phyloP scores from a whole-genome alignment of 139 green algal species.

The Tetradesmus lagerheimii region DNA sequence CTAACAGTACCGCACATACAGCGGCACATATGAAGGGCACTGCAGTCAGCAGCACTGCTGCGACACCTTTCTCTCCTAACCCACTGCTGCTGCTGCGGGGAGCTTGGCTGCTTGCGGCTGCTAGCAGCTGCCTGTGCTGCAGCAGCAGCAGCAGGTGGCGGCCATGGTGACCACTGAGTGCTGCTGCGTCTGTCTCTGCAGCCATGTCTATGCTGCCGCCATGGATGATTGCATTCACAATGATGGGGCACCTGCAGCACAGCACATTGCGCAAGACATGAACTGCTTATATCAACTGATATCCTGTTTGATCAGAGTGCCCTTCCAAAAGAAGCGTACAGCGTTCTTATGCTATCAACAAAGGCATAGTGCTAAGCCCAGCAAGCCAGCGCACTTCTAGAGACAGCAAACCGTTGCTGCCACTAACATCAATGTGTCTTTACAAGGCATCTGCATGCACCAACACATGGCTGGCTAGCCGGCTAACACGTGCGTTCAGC shows the following conservation, averaged over 20 bases:
- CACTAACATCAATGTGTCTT: too few species aligned
- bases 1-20: constrained; percentile 45
- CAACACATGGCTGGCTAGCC: too few species aligned
- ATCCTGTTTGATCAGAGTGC: too few species aligned
- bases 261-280: too few species aligned
- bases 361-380: too few species aligned
- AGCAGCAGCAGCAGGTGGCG: not conserved
- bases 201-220: constrained; percentile 16
- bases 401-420: too few species aligned
- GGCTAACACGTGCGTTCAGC: too few species aligned
- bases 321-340: too few species aligned
- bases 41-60: constrained; percentile 58
- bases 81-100: not conserved
- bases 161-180: not conserved
- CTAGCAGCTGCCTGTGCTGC: not conserved
- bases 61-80: not conserved
- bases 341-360: too few species aligned
- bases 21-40: constrained; percentile 55
- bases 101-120: not conserved
- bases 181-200: not conserved
- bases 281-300: too few species aligned
- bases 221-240: not conserved
- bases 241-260: not conserved
- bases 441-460: too few species aligned
- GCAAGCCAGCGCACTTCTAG: too few species aligned